Percentiles rank a stretch among this genome's conserved stretches.
Conservation (phyloP, 2,329 filamentous ascomycete genomes). For the Colletotrichum karsti region DNA sequence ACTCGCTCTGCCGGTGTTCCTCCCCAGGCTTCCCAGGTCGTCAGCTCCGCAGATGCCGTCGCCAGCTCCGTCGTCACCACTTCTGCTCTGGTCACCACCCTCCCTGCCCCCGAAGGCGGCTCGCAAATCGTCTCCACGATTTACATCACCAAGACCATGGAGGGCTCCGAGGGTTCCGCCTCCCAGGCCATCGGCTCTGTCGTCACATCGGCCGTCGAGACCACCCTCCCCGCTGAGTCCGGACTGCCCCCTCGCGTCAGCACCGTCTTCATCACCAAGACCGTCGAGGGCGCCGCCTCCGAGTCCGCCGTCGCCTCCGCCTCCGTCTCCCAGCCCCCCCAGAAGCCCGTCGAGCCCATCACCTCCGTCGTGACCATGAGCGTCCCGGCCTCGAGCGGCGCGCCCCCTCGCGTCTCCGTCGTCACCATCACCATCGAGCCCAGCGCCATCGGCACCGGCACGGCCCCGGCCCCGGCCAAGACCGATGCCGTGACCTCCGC, state of each 20-base stretch:
- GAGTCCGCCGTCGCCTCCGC: not conserved
- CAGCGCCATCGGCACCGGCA: slow-evolving; percentile 7
- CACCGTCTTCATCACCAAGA: slow-evolving; percentile 7
- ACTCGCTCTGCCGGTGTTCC: not conserved
- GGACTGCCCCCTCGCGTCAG: not conserved
- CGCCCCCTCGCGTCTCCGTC: slow-evolving; percentile 12
- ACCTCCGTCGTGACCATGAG: slow-evolving; percentile 29
- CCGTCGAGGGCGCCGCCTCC: not conserved
- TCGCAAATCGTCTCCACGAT: slow-evolving; percentile 2
- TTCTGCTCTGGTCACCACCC: slow-evolving; percentile 8
- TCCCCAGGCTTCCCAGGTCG: not conserved
- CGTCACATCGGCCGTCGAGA: slow-evolving; percentile 7
- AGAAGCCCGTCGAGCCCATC: slow-evolving; percentile 16
- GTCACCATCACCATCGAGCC: slow-evolving; percentile 28
- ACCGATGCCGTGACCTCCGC: slow-evolving; percentile 11
- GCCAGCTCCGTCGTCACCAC: not conserved
- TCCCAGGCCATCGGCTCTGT: not conserved
- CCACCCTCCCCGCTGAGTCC: slow-evolving; percentile 16
- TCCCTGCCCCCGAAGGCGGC: not conserved
- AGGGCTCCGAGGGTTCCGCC: not conserved
- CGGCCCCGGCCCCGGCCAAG: not conserved
- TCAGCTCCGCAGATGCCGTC: not conserved
- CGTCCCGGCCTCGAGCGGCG: slow-evolving; percentile 4
- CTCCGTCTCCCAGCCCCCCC: not conserved
- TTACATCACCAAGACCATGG: slow-evolving; percentile 4